Percentiles rank a stretch among this genome's conserved stretches.
Conservation (phyloP, 768 basidiomycete species). For the Tremella mesenterica region DNA sequence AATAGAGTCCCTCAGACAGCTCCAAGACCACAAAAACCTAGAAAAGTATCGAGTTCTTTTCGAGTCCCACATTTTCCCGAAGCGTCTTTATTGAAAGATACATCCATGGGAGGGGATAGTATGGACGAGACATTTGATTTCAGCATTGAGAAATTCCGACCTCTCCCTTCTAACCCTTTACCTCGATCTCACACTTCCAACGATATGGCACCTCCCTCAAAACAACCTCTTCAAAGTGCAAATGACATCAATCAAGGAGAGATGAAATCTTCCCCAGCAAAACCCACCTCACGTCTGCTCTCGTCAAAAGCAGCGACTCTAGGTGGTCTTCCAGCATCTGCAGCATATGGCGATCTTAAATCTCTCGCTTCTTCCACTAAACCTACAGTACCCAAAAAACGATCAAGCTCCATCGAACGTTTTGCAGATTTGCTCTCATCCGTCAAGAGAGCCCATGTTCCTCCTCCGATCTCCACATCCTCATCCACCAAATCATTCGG, state of each 20-base stretch:
- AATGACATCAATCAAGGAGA: neutral
- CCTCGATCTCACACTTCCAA: neutral
- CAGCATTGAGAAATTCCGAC: neutral
- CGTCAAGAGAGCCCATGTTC: too few relatives aligned
- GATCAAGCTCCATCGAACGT: neutral
- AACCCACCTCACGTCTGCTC: neutral
- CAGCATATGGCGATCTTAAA: neutral
- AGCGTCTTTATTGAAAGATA: slow-evolving; percentile 5
- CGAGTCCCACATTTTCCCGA: neutral
- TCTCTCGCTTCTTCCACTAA: neutral
- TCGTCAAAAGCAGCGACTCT: too few relatives aligned
- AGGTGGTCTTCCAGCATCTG: neutral
- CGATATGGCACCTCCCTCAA: neutral
- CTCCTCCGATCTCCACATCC: neutral
- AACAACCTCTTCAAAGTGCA: too few relatives aligned
- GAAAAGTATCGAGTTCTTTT: neutral
- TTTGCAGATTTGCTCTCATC: neutral
- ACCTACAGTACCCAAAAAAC: neutral
- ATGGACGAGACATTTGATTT: slow-evolving; percentile 7
- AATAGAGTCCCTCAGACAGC: too few relatives aligned
- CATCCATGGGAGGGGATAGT: slow-evolving; percentile 6
- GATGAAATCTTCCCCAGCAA: neutral
- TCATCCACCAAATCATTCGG: neutral
- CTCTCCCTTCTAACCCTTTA: neutral
- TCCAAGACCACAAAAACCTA: too few relatives aligned